phyloP scores from a whole-genome alignment of 1,284 basidiomycete genomes.

The Phellopilus nigrolimitatus region DNA sequence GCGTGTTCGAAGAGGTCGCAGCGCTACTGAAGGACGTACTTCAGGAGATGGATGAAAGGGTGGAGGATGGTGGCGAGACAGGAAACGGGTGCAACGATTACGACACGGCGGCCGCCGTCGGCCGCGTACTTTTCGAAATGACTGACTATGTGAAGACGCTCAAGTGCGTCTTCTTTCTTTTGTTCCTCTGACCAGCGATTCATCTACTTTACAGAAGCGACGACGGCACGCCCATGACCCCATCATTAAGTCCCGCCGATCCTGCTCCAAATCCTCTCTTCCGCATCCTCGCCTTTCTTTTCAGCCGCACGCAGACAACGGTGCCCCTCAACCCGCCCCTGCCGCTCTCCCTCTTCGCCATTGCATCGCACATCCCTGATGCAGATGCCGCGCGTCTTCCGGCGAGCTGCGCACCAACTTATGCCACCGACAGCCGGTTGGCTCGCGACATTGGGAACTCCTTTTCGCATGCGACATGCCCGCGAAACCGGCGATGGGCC shows the following conservation, averaged over 20 bases:
- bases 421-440: no score
- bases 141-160: slow-evolving; percentile 15
- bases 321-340: no score
- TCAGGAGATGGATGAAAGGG: slow-evolving; percentile 64
- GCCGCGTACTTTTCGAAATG: slow-evolving; percentile 14
- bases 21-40: slow-evolving; percentile 65
- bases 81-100: slow-evolving; percentile 47
- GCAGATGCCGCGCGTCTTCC: no score
- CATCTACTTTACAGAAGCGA: slow-evolving; percentile 3
- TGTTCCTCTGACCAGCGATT: neutral
- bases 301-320: slow-evolving; percentile 27
- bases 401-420: no score
- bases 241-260: slow-evolving; percentile 5
- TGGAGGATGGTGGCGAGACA: slow-evolving; percentile 46
- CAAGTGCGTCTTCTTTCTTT: slow-evolving; percentile 8
- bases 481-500: slow-evolving; percentile 49
- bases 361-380: no score
- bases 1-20: slow-evolving; percentile 61
- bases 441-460: no score
- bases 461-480: slow-evolving; percentile 44
- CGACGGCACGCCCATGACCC: slow-evolving; percentile 8
- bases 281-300: slow-evolving; percentile 7
- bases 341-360: no score
- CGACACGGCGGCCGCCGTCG: slow-evolving; percentile 15
- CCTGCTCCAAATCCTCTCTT: slow-evolving; percentile 10